Evolutionary conservation across 1,284 basidiomycete species (phyloP), one percentile per base, ranked within the genome.

Genomic region (Fomitopsis pinicola): DNA sequence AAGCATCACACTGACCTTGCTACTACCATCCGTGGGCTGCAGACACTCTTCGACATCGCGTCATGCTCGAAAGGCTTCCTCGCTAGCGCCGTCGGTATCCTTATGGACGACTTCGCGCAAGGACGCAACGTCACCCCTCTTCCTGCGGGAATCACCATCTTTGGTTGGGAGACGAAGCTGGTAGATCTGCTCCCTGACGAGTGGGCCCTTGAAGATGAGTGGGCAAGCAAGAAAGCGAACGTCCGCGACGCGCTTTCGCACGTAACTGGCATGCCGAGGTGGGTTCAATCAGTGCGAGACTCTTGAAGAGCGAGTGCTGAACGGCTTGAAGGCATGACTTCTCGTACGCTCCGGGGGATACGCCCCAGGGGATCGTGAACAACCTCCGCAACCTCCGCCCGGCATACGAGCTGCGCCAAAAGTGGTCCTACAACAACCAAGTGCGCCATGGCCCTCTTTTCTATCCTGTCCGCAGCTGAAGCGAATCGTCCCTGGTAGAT

Each of bases 1-100:
- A 35, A 30, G 3, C 10, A 22, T 57, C 38, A 45, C 35, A n/a
- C 12, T 55, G 15, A 30, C 8, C 12, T 46, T 6, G 35, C 22
- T 22, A 22, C 22, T 22, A 22, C 22, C 22, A 22, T 22, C 22
- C 22, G 22, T 22, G 35, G 10, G 6, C 19, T 17, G 10, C 58
- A 80, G 79, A 73, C 77, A 0, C 64, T 77, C 26, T 80, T 80
- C 63, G 68, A 65, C 2, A 74, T 82, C 42, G 80, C 72, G 1
- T 81, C 79, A n/a, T 79, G 77, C 65, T 78, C 79, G 1, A 82
- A 82, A 62, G 73, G 79, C 0, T 81, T 82, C 66, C 72, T 77
- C 0, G 69, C 73, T 0, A 64, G 75, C 2, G 68, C 77, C 0
- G 42, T 80, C 3, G 79, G 78, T 0, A 67, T 80, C 17, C 57